Evolutionary conservation across 257 asterid species (phyloP).

Genomic region (Capsicum chinense): DNA sequence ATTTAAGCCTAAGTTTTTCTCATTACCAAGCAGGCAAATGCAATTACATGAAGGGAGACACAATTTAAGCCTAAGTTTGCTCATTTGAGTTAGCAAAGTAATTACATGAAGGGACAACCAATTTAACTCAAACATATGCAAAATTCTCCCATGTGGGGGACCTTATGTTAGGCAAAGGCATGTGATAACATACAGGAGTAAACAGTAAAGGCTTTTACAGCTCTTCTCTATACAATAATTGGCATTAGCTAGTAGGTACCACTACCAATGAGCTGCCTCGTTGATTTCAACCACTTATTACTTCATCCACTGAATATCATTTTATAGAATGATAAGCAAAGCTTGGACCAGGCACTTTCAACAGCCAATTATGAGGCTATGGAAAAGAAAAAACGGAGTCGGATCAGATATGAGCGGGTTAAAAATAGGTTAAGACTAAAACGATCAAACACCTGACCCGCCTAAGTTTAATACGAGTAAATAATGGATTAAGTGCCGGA

Average conservation of each 20-base stretch:
- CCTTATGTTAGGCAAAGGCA: slow-evolving; percentile 7
- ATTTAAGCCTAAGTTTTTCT: too few species aligned
- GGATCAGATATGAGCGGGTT: background rate
- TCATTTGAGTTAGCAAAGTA: background rate
- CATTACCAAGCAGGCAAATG: too few species aligned
- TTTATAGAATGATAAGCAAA: background rate
- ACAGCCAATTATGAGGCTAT: background rate
- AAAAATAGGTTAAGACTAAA: background rate
- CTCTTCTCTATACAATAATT: slow-evolving; percentile 6
- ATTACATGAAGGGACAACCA: background rate
- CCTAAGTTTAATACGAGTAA: background rate
- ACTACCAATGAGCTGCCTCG: slow-evolving; percentile 17
- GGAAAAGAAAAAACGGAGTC: background rate
- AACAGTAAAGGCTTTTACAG: background rate
- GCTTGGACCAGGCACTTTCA: background rate
- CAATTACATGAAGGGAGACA: too few species aligned
- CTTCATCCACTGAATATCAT: slow-evolving; percentile 17
- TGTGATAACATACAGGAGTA: background rate
- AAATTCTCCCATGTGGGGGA: background rate
- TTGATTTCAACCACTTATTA: slow-evolving; percentile 23
- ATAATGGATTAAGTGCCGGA: background rate
- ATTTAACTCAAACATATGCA: background rate
- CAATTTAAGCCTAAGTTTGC: background rate
- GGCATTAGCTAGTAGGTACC: background rate
- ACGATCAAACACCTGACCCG: background rate